phyloP scores from a whole-genome alignment of 2,329 filamentous ascomycete species.

The Epichloe sylvatica region DNA sequence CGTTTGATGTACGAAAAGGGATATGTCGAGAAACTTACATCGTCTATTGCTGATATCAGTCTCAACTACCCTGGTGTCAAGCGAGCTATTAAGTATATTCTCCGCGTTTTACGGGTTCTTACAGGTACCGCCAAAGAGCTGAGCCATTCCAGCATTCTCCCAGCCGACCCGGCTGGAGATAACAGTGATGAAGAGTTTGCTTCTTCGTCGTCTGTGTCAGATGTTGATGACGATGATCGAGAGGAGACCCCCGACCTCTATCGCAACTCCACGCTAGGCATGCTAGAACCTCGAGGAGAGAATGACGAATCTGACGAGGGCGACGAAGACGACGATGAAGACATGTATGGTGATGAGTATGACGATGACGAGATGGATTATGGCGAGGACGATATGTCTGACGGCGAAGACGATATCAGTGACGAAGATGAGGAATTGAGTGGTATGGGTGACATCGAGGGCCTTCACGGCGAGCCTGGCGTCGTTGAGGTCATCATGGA shows the following conservation, averaged over 20 bases:
- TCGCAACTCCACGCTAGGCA: slow-evolving; percentile 86
- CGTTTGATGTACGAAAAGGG: slow-evolving; percentile 98
- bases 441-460: slow-evolving; percentile 78
- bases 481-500: slow-evolving; percentile 66
- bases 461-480: slow-evolving; percentile 46
- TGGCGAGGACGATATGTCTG: slow-evolving; percentile 63
- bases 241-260: slow-evolving; percentile 98
- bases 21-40: slow-evolving; percentile 75
- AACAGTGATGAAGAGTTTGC: slow-evolving; percentile 74
- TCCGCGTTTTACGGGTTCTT: slow-evolving; percentile 74
- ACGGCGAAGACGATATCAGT: slow-evolving; percentile 77
- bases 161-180: slow-evolving; percentile 48
- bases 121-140: slow-evolving; percentile 78
- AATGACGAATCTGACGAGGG: slow-evolving; percentile 70
- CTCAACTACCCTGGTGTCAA: slow-evolving; percentile 89
- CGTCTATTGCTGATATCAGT: slow-evolving; percentile 88
- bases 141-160: slow-evolving; percentile 67
- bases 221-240: slow-evolving; percentile 61
- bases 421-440: slow-evolving; percentile 76
- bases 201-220: slow-evolving; percentile 77
- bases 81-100: slow-evolving; percentile 88
- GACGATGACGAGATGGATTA: slow-evolving; percentile 93
- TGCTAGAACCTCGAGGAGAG: slow-evolving; percentile 74
- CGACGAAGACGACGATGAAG: slow-evolving; percentile 62
- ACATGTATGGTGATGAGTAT: slow-evolving; percentile 86